Conservation (phyloP, 345 rosid species). For the Erucastrum elatum region DNA sequence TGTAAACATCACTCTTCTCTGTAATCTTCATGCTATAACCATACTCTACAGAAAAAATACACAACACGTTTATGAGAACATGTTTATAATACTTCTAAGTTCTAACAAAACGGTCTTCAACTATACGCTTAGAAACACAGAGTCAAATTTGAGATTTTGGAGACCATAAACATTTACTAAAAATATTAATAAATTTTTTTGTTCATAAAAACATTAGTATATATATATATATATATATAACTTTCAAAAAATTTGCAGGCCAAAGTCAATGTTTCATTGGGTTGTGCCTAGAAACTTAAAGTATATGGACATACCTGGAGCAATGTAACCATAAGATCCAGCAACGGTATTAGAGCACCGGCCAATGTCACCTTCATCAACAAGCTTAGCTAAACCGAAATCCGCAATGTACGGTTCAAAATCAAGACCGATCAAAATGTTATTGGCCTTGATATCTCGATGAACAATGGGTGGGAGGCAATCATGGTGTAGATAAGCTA, state of each 20-base stretch:
- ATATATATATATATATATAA: too few relatives aligned
- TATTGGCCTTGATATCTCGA: conserved; percentile 91
- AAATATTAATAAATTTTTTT: too few relatives aligned
- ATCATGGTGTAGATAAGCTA: conserved; percentile 93
- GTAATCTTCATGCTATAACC: conserved; percentile 96
- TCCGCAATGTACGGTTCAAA: conserved; percentile 98
- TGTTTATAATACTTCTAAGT: neutral
- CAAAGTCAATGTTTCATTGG: too few relatives aligned
- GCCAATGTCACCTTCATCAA: conserved; percentile 80
- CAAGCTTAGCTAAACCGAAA: conserved; percentile 95
- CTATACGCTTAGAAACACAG: too few relatives aligned
- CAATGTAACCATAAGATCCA: conserved; percentile 95
- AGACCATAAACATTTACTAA: too few relatives aligned
- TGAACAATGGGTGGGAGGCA: conserved; percentile 94
- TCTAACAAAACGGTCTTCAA: neutral
- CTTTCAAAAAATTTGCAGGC: too few relatives aligned
- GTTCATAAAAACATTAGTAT: too few relatives aligned
- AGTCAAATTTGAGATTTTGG: too few relatives aligned
- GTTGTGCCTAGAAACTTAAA: neutral
- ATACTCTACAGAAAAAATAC: conserved; percentile 56
- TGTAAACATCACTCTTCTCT: conserved; percentile 92
- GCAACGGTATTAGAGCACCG: conserved; percentile 86
- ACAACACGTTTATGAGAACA: neutral
- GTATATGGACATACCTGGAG: conserved; percentile 67
- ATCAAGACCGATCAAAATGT: conserved; percentile 81